Percentiles rank a stretch among this genome's conserved stretches.
Conservation (phyloP, 2,329 filamentous ascomycete genomes). For the Sporothrix inflata region DNA sequence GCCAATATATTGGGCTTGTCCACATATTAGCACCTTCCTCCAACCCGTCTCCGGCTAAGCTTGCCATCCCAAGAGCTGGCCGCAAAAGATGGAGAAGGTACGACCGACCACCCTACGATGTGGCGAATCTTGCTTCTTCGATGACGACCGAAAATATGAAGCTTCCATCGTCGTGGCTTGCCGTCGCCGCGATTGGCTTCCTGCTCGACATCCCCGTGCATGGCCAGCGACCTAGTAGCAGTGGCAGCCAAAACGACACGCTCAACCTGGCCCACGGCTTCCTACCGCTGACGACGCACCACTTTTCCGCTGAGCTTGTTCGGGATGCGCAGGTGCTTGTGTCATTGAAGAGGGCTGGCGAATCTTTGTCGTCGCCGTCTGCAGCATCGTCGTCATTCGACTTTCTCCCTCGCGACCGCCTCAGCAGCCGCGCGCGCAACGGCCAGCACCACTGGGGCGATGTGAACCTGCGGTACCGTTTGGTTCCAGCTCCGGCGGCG, state of each 20-base stretch:
- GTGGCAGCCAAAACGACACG: background rate
- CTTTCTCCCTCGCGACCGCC: constrained; percentile 53
- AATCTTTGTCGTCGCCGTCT: background rate
- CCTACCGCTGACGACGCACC: background rate
- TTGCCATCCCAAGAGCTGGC: background rate
- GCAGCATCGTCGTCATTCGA: background rate
- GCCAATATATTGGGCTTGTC: background rate
- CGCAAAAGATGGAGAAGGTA: background rate
- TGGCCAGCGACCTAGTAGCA: background rate
- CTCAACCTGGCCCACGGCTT: background rate
- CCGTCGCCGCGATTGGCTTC: background rate
- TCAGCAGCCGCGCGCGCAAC: constrained; percentile 46
- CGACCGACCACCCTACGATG: background rate
- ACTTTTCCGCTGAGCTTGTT: background rate
- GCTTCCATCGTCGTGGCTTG: background rate
- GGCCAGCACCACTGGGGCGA: constrained; percentile 64
- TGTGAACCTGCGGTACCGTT: constrained; percentile 60
- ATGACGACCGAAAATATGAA: background rate
- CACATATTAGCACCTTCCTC: background rate
- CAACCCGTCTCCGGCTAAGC: background rate
- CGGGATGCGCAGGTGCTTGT: background rate
- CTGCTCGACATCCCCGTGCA: background rate
- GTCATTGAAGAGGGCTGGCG: background rate
- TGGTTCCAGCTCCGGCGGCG: background rate
- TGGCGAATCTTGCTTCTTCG: background rate